Evolutionary conservation across 345 rosid species (phyloP).

Genomic region (Passiflora organensis): DNA sequence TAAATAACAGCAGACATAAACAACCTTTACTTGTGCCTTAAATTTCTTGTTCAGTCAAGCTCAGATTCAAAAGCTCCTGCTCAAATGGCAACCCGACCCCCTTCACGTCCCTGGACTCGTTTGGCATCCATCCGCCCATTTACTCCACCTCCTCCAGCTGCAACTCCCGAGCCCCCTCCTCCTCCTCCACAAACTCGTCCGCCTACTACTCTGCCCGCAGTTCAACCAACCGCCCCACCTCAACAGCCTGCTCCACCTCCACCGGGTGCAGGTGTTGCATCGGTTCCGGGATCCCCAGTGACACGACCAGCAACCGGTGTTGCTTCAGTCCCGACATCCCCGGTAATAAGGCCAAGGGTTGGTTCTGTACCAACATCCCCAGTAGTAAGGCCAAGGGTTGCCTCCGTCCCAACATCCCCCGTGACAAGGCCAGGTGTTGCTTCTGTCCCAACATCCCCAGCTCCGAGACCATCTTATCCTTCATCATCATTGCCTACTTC

Average conservation of each 20-base stretch:
- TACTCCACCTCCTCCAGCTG: conserved; percentile 27
- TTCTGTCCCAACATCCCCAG: conserved; percentile 8
- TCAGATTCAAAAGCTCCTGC: background rate
- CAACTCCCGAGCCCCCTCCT: conserved; percentile 23
- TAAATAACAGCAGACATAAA: conserved; percentile 16
- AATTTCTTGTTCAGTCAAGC: background rate
- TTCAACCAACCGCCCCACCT: conserved; percentile 29
- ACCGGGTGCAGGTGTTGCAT: conserved; percentile 13
- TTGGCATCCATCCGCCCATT: conserved; percentile 39
- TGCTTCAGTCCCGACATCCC: conserved; percentile 12
- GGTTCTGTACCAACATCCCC: conserved; percentile 17
- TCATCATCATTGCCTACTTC: conserved; percentile 14
- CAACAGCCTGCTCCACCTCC: conserved; percentile 11
- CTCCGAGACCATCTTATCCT: conserved; percentile 5
- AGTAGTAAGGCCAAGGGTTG: background rate
- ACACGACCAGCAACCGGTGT: background rate
- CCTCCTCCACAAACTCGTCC: conserved; percentile 35
- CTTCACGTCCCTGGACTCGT: conserved; percentile 54
- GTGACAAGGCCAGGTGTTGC: background rate
- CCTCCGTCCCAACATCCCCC: conserved; percentile 14
- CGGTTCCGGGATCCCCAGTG: conserved; percentile 24
- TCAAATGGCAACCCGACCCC: conserved; percentile 41
- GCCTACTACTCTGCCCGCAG: conserved; percentile 19
- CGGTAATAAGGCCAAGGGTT: background rate
- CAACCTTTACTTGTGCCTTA: conserved; percentile 1